Percentiles rank a stretch among this genome's conserved stretches.
Evolutionary conservation across 495 filamentous ascomycete genomes (phyloP).

Genomic region (Monascus purpureus): DNA sequence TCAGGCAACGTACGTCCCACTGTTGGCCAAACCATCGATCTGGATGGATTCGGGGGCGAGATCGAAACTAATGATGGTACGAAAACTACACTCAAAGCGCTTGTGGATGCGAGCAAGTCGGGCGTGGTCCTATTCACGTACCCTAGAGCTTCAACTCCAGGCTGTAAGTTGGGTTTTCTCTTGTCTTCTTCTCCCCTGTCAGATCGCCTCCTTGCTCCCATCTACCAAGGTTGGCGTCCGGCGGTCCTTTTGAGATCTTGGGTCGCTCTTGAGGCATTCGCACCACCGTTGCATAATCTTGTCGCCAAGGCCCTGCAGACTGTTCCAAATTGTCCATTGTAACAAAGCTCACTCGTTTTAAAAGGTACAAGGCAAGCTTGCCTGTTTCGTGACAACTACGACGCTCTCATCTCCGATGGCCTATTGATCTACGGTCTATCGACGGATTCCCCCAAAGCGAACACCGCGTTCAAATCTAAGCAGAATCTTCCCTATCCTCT

Average conservation of each 20-base stretch:
- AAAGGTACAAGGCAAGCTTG: conserved; percentile 86
- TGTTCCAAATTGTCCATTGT: no score
- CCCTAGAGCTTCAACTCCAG: conserved; percentile 85
- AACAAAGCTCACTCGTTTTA: conserved; percentile 1
- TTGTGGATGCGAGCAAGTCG: conserved; percentile 68
- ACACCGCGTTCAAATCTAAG: conserved; percentile 80
- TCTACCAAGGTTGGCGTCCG: no score
- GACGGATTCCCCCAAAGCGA: conserved; percentile 71
- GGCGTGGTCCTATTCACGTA: conserved; percentile 93
- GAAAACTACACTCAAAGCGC: conserved; percentile 58
- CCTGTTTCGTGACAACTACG: conserved; percentile 74
- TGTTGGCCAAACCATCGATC: conserved; percentile 40
- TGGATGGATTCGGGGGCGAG: conserved; percentile 68
- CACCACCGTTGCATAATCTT: no score
- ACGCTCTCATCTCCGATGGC: conserved; percentile 62
- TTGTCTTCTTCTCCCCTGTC: conserved; percentile 3
- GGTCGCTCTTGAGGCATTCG: no score
- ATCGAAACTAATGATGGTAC: conserved; percentile 71
- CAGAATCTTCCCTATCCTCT: conserved; percentile 80
- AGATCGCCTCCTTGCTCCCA: no score
- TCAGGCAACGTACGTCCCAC: conserved; percentile 13
- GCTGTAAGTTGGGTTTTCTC: conserved; percentile 53
- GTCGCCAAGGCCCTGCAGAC: no score
- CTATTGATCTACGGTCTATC: conserved; percentile 81
- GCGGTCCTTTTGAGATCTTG: no score